Evolutionary conservation across 257 asterid species (phyloP), one percentile per base, ranked within the genome.

Genomic region (Craterostigma plantagineum): DNA sequence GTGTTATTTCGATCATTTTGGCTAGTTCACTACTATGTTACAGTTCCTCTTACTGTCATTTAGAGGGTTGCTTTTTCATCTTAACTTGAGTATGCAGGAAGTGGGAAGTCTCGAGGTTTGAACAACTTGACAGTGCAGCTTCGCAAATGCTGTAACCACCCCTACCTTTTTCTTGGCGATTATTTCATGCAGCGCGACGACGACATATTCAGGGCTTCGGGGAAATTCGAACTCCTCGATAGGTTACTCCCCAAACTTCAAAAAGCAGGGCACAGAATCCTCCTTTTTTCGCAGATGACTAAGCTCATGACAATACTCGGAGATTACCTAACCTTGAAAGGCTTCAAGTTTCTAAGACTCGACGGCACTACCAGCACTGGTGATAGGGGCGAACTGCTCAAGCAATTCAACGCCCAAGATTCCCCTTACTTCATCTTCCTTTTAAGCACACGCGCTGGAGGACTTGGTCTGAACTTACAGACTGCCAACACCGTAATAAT

Each of bases 401-500:
- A 12, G 40, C 12, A 36, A 12, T 36, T 36, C 40, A 36, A 36
- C 40, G 40, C 40, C 8, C 40, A 3, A 3, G 40, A 36, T 12
- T 36, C 40, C 40, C 11, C 11, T 10, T 36, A 36, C 40, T 36
- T 36, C 14, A 36, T 36, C 12, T 36, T 36, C 40, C 14, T 36
- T 4, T 8, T 36, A 8, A 9, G 12, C 40, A 87, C 98, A 40
- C 76, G 98, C 60, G 98, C 98, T 46, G 95, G 98, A 27, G 98
- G 95, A 59, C 95, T 87, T 53, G 98, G 98, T 53, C 82, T 87
- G 65, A 87, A 87, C 62, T 93, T 82, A 61, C 95, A 94, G 14
- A 87, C 93, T 46, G 93, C 98, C 37, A 95, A 87, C 64, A 77
- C 81, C 56, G 98, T 87, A 46, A 76, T 87, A 66, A 83, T 87